Evolutionary conservation across 805 yeast genomes (phyloP).

Genomic region (Hanseniaspora pseudoguilliermondii): DNA sequence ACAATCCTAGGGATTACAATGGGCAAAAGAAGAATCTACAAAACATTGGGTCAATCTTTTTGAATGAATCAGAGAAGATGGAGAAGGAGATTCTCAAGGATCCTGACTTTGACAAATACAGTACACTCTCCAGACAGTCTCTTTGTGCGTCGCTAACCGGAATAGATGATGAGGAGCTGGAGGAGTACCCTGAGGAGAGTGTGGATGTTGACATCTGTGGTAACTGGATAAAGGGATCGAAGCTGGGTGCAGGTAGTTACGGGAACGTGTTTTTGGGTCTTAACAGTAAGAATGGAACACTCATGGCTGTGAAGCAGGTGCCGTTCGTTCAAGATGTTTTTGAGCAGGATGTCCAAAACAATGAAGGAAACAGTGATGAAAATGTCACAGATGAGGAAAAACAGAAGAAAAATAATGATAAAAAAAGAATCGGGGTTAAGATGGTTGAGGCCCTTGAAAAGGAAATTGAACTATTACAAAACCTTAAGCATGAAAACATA

Average conservation of each 20-base stretch:
- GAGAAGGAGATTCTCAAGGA: conserved; percentile 34
- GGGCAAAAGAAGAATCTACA: conserved; percentile 21
- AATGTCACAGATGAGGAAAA: conserved; percentile 18
- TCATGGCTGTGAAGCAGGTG: conserved; percentile 95
- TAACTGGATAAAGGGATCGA: conserved; percentile 84
- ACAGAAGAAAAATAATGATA: conserved; percentile 23
- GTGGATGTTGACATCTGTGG: conserved; percentile 42
- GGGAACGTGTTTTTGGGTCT: conserved; percentile 88
- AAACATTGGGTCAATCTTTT: conserved; percentile 53
- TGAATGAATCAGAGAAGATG: conserved; percentile 43
- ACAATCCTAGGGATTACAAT: conserved; percentile 19
- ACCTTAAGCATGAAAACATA: conserved; percentile 78
- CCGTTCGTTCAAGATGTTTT: conserved; percentile 32
- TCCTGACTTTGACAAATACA: conserved; percentile 17
- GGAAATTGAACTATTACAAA: conserved; percentile 67
- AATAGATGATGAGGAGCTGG: conserved; percentile 16
- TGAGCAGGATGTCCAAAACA: conserved; percentile 9
- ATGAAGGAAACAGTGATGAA: conserved; percentile 15
- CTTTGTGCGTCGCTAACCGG: conserved; percentile 13
- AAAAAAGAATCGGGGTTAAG: conserved; percentile 23
- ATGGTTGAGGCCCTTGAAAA: conserved; percentile 73
- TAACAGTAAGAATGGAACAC: conserved; percentile 83
- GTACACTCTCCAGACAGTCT: conserved; percentile 11
- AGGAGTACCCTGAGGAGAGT: conserved; percentile 29
- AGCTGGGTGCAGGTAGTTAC: conserved; percentile 89